Evolutionary conservation across 1,139 yeast genomes (phyloP).

Genomic region (Spencermartinsiella ligniputridi): DNA sequence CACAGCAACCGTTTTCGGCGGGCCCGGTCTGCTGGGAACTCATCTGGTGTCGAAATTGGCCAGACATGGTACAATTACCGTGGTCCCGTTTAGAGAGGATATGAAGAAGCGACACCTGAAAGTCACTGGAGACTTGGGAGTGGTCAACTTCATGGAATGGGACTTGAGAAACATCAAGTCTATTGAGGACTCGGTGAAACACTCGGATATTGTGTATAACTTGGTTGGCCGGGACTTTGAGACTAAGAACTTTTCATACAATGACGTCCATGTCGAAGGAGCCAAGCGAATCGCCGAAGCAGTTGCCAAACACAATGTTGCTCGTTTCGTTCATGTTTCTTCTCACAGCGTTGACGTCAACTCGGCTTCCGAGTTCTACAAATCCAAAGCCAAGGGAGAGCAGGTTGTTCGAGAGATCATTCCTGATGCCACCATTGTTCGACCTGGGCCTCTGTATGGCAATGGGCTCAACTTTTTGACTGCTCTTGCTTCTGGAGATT

Average conservation of each 20-base stretch:
- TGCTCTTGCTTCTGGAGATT: slow-evolving; percentile 48
- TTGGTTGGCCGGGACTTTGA: slow-evolving; percentile 72
- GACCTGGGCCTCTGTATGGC: slow-evolving; percentile 82
- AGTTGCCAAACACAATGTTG: slow-evolving; percentile 65
- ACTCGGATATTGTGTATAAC: slow-evolving; percentile 80
- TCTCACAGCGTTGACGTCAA: slow-evolving; percentile 71
- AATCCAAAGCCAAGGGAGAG: slow-evolving; percentile 81
- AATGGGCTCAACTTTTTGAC: slow-evolving; percentile 70
- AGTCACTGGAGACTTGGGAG: slow-evolving; percentile 84
- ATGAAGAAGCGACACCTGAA: slow-evolving; percentile 74
- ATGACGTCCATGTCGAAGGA: slow-evolving; percentile 77
- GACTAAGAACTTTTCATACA: slow-evolving; percentile 78
- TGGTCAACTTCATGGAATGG: slow-evolving; percentile 77
- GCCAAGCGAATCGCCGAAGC: slow-evolving; percentile 76
- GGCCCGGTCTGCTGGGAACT: slow-evolving; percentile 75
- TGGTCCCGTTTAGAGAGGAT: slow-evolving; percentile 78
- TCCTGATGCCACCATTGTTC: slow-evolving; percentile 78
- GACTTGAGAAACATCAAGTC: slow-evolving; percentile 75
- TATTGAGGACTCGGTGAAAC: slow-evolving; percentile 72
- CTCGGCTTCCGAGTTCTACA: slow-evolving; percentile 65
- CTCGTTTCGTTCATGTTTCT: slow-evolving; percentile 75
- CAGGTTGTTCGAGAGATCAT: slow-evolving; percentile 59
- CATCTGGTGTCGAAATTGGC: slow-evolving; percentile 69
- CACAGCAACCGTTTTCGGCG: slow-evolving; percentile 87
- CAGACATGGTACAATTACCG: slow-evolving; percentile 72